Evolutionary conservation across 2,329 filamentous ascomycete species (phyloP), one percentile per base, ranked within the genome.

Genomic region (Fusarium compactum): DNA sequence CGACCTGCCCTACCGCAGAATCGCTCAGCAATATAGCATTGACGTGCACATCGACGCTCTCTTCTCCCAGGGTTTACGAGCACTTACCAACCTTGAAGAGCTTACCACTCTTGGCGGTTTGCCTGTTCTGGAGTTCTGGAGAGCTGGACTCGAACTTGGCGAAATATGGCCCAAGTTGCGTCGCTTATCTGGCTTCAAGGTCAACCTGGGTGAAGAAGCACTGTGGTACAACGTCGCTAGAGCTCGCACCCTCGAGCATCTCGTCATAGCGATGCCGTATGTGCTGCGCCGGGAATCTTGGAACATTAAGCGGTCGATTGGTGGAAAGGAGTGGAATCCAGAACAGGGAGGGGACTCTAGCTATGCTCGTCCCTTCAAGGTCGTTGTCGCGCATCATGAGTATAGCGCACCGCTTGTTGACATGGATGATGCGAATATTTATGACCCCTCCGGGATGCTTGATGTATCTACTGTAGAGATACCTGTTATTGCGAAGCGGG

Each of bases 321-420:
- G 58, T 3, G 43, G 62, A 27, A 32, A 53, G 3, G 40, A 67
- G 11, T 71, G 69, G 69, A 58, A 62, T 8, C 4, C 22, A 0
- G 69, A 71, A 5, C 20, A 46, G 45, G 69, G 69, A 4, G 69
- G 69, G 0, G 65, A 72, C 27, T 67, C 69, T 3, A 67, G 41
- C 1, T 57, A 47, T n/a, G 69, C 69, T 7, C 58, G 65, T 5
- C 69, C 57, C 20, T n/a, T 71, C 8, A 70, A 48, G 11, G 46
- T 71, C 29, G 43, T 62, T 11, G 27, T 71, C 24, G 65, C 59
- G 2, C 43, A 72, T 12, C 69, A 72, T 7, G 65, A 71, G 58
- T 72, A 58, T 8, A 64, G 65, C 10, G 40, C 61, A 1, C 47
- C 54, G 1, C 58, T 70, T 5, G 27, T 72, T 4, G 55, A 72